Base-by-base conservation (phyloP, 371 early-diverging fungal species). In the Batrachochytrium dendrobatidis region DNA sequence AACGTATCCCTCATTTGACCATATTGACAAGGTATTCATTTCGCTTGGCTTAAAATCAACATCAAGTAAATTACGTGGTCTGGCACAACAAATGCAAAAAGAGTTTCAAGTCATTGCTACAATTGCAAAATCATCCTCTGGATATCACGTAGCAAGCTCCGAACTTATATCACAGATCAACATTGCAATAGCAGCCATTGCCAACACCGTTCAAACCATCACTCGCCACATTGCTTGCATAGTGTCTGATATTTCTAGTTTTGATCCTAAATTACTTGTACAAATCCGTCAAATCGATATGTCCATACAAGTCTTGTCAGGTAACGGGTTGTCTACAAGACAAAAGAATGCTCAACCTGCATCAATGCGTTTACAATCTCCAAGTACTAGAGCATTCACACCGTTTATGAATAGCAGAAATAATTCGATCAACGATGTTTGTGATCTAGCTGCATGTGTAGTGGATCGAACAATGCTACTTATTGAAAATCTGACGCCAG, bases 21-120 rank as follows among this genome's bases (percentile, higher is more conserved):
- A 39, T 39, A 39, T 39, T n/a, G 39, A 39, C 39, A 39, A 39
- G 39, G n/a, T n/a, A 39, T 39, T 39, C 39, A 39, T n/a, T 12
- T 39, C 39, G 39, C 39, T 39, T 12, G 39, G 39, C 15, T n/a
- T 39, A 12, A 39, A 39, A n/a, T 12, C 39, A n/a, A n/a, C n/a
- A 15, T 12, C n/a, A 12, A 39, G 15, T 12, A 39, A n/a, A 15
- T n/a, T 39, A n/a, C 12, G n/a, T n/a, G 15, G n/a, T 15, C 39
- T 39, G 39, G 39, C n/a, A n/a, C 15, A 12, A n/a, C n/a, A 12
- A 12, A 39, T 39, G 39, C 39, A 39, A n/a, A 15, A 12, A n/a
- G 39, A n/a, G 15, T 15, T 39, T 12, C 15, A 39, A 12, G 39
- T 12, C 39, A 39, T 39, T 39, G 15, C 15, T n/a, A n/a, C 39